Evolutionary conservation across 805 yeast genomes (phyloP).

Genomic region (Monosporozyma unispora): DNA sequence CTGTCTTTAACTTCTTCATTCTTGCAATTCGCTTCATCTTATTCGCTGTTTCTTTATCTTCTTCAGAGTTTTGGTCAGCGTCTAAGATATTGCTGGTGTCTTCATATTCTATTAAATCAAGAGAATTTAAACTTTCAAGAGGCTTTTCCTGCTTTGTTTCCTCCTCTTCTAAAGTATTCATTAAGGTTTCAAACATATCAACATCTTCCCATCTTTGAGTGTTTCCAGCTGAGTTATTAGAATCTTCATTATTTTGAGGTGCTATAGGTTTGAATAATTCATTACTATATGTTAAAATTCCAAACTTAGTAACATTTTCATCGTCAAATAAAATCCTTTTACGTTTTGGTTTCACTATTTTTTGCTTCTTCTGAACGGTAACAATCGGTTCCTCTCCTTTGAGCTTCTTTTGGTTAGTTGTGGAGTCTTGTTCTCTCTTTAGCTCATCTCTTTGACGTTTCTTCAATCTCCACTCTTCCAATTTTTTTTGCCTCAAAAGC

Average conservation of each 20-base stretch:
- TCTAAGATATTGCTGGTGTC: constrained; percentile 7
- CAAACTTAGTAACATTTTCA: constrained; percentile 12
- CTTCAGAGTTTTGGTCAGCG: constrained; percentile 20
- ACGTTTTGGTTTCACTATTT: background rate
- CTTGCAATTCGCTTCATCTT: constrained; percentile 31
- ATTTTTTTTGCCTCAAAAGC: constrained; percentile 31
- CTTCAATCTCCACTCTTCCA: constrained; percentile 47
- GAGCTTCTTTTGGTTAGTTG: background rate
- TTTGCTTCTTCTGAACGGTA: background rate
- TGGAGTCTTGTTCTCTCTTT: background rate
- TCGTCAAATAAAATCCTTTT: constrained; percentile 11
- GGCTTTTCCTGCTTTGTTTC: background rate
- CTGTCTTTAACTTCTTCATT: constrained; percentile 33
- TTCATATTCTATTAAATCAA: constrained; percentile 14
- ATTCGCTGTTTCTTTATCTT: constrained; percentile 29
- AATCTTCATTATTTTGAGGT: background rate
- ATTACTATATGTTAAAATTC: background rate
- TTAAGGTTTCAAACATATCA: constrained; percentile 42
- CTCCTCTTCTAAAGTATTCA: constrained; percentile 21
- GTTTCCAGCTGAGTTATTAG: background rate
- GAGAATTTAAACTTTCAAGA: constrained; percentile 12
- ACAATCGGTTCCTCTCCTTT: background rate
- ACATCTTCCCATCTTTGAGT: constrained; percentile 12
- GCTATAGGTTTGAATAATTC: background rate
- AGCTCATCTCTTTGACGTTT: constrained; percentile 20